Base-by-base conservation (phyloP, 2,329 filamentous ascomycete species). In the Fusarium tuaranense region DNA sequence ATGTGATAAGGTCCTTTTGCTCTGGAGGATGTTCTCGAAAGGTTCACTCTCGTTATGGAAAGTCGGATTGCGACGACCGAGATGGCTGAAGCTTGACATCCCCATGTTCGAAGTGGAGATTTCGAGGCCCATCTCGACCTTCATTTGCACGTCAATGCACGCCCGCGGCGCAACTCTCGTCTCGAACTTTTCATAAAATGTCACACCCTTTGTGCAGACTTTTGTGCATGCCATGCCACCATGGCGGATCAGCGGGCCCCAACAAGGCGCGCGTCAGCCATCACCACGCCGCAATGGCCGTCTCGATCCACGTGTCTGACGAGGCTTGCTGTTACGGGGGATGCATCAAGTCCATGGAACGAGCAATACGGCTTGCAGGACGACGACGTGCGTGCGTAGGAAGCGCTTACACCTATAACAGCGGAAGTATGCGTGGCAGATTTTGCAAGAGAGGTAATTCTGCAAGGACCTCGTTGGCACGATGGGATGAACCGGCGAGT, bases 91-190 rank as follows among this genome's bases (percentile, higher is more conserved):
- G 27, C 36, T 16, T 57, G 61, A 55, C 16, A 53, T 48, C 16
- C 41, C 38, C 53, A 63, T 65, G 60, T 34, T 48, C 38, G 60
- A 65, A 69, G 72, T 75, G 72, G 72, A 55, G 53, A 60, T 34
- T 60, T 48, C 58, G 25, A 65, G 51, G 44, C 62, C 48, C 62
- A 58, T 61, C 39, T 32, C 63, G 61, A 51, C 51, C 51, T 71
- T 75, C 67, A 75, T 75, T 75, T 75, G 63, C 46, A 27, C 14
- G 61, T 75, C 72, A 75, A 75, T 75, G 73, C 72, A 68, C 73
- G 39, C 72, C 69, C 57, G 57, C 51, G 60, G 32, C 30, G n/a
- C 27, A 13, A 63, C 32, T 20, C 41, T 57, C 36, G 22, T 62
- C 30, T 60, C 1, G 38, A 44, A 22, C 10, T 13, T n/a, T 73